Evolutionary conservation across 257 asterid species (phyloP).

Genomic region (Gentiana macrophylla): DNA sequence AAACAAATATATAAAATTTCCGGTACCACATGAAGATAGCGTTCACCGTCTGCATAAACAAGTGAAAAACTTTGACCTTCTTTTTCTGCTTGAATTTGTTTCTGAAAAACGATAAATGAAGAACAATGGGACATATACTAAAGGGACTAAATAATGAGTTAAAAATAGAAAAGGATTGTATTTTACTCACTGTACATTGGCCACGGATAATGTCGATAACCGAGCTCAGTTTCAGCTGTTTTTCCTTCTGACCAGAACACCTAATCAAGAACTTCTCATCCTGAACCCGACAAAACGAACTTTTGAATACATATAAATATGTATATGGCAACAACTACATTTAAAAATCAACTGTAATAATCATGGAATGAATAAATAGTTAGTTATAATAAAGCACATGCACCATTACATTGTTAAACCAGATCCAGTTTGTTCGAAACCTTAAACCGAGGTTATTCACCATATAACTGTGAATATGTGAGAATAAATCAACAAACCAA

Average conservation of each 20-base stretch:
- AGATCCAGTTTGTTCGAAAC: too few species aligned
- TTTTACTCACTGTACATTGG: conserved; percentile 27
- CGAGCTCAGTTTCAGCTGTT: conserved; percentile 30
- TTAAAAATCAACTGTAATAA: too few species aligned
- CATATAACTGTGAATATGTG: too few species aligned
- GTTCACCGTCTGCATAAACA: conserved; percentile 31
- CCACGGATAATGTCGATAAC: conserved; percentile 26
- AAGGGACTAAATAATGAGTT: not conserved
- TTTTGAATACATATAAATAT: too few species aligned
- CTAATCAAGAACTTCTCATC: conserved; percentile 40
- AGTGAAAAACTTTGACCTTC: conserved; percentile 36
- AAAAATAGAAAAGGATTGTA: not conserved
- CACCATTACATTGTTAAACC: too few species aligned
- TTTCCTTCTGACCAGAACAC: conserved; percentile 44
- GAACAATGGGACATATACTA: not conserved
- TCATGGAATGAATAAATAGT: too few species aligned
- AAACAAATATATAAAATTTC: not conserved
- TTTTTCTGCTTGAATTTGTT: conserved; percentile 32
- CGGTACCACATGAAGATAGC: conserved; percentile 35
- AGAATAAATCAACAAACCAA: too few species aligned
- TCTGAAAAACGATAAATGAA: conserved; percentile 15
- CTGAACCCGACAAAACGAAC: conserved; percentile 16
- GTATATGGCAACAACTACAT: too few species aligned
- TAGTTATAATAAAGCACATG: too few species aligned
- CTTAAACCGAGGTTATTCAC: too few species aligned